A percentile compares a stretch with the other conserved stretches of the same genome.
These are phyloP conservation scores for Eimeria falciformis DNA, from an alignment of 169 alveolate species.

Conservation along the genomic window DNA sequence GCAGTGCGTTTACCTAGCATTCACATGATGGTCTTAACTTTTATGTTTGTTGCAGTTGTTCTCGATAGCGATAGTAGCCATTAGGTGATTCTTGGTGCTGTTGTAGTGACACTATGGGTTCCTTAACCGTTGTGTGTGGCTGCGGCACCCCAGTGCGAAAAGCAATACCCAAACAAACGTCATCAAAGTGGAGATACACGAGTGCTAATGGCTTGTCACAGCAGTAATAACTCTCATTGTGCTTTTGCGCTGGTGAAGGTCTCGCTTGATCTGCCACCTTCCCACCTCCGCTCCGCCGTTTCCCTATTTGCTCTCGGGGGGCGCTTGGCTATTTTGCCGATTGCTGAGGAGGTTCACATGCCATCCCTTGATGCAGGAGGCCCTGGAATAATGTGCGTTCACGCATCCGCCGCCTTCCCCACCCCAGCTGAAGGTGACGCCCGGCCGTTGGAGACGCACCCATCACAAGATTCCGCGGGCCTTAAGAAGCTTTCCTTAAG, in stretches of 20 bases:
- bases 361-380: neutral
- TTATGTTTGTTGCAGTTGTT: too few relatives aligned
- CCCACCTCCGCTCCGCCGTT: slow-evolving; percentile 46
- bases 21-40: too few relatives aligned
- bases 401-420: slow-evolving; percentile 60
- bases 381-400: slow-evolving; percentile 43
- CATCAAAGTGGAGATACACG: too few relatives aligned
- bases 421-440: slow-evolving; percentile 10
- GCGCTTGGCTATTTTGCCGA: slow-evolving; percentile 23
- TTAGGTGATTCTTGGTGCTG: too few relatives aligned
- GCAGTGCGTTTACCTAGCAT: slow-evolving; percentile 58
- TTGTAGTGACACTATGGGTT: too few relatives aligned
- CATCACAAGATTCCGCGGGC: neutral
- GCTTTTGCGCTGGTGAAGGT: slow-evolving; percentile 35
- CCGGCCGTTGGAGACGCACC: too few relatives aligned
- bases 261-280: slow-evolving; percentile 26
- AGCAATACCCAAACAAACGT: too few relatives aligned
- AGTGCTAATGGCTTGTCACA: too few relatives aligned
- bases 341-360: slow-evolving; percentile 6
- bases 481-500: neutral
- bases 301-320: slow-evolving; percentile 40
- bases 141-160: too few relatives aligned
- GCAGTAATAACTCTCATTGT: neutral
- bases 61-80: too few relatives aligned
- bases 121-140: too few relatives aligned